Evolutionary conservation across 331 rosid genomes (phyloP).

Genomic region (Cydonia oblonga): DNA sequence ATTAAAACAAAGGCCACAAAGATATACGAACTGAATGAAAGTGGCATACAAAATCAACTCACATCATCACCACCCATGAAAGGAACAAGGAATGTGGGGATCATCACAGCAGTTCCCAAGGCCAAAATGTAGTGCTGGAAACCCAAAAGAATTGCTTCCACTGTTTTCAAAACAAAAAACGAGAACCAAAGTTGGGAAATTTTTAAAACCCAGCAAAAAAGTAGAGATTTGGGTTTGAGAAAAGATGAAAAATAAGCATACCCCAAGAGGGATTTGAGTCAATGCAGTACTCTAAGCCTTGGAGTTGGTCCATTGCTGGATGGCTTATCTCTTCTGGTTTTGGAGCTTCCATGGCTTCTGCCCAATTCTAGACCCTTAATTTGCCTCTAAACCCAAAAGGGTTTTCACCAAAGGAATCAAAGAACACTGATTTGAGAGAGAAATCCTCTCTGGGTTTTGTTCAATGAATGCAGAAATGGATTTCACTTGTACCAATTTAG

Average conservation of each 20-base stretch:
- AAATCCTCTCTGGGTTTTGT: not conserved
- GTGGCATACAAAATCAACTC: conserved; percentile 20
- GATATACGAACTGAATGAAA: not conserved
- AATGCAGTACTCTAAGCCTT: conserved; percentile 93
- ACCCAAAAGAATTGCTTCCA: conserved; percentile 79
- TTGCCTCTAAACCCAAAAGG: conserved; percentile 18
- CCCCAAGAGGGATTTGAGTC: conserved; percentile 99
- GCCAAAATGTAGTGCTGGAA: conserved; percentile 97
- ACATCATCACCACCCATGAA: conserved; percentile 95
- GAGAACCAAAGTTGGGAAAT: not conserved
- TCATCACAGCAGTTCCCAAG: conserved; percentile 98
- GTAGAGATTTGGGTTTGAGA: conserved; percentile 6
- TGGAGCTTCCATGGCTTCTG: conserved; percentile 51
- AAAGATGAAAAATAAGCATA: conserved; percentile 22
- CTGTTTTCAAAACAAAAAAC: conserved; percentile 37
- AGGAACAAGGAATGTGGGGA: conserved; percentile 97
- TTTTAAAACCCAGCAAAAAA: not conserved
- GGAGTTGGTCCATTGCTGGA: conserved; percentile 97
- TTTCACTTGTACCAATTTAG: not conserved
- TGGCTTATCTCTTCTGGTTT: conserved; percentile 87
- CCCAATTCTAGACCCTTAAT: conserved; percentile 14
- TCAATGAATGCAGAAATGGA: not conserved
- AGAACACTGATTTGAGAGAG: not conserved
- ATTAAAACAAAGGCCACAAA: not conserved
- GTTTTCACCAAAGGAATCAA: conserved; percentile 7